Evolutionary conservation across 2,329 filamentous ascomycete genomes (phyloP), one percentile per base, ranked within the genome.

Genomic region (Arthrinium puccinioides): DNA sequence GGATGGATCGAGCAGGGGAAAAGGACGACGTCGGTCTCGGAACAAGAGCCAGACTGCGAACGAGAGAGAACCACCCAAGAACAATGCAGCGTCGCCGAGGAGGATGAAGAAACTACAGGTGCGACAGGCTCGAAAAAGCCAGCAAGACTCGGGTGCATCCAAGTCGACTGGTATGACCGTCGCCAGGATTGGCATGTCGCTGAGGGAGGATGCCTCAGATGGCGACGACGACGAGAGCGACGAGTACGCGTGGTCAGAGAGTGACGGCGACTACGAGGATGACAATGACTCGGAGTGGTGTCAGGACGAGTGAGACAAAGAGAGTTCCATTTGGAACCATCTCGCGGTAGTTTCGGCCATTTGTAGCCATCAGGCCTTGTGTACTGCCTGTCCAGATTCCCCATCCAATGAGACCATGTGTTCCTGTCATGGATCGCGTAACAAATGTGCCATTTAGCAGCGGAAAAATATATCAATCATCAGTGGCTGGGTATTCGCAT

Each of bases 191-290:
- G 38, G 38, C 21, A 24, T 15, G 11, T 37, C 38, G 6, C 20
- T 40, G 14, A 21, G 23, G n/a, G 25, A 35, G 9, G 15, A 38
- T 25, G 19, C 14, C 4, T 29, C 16, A 2, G 30, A 38, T 18
- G 30, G 23, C 10, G n/a, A 36, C 9, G 35, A 33, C 21, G 26
- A 30, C 14, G 27, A 31, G 13, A 32, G 32, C 18, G 32, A 36
- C 13, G 34, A 27, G 16, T 26, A n/a, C 18, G 30, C 16, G 13
- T 41, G 39, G 39, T 18, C 6, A 16, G 30, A 34, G 13, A 37
- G 18, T 5, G 35, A 35, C 14, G 25, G 35, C 20, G 30, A 38
- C 4, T 13, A 9, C n/a, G 20, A 23, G 8, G 10, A 27, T 14
- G 25, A 23, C 24, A 27, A 25, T 25, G 33, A 36, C 11, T 20